Conservation (phyloP, 345 rosid genomes). For the Carallia brachiata region DNA sequence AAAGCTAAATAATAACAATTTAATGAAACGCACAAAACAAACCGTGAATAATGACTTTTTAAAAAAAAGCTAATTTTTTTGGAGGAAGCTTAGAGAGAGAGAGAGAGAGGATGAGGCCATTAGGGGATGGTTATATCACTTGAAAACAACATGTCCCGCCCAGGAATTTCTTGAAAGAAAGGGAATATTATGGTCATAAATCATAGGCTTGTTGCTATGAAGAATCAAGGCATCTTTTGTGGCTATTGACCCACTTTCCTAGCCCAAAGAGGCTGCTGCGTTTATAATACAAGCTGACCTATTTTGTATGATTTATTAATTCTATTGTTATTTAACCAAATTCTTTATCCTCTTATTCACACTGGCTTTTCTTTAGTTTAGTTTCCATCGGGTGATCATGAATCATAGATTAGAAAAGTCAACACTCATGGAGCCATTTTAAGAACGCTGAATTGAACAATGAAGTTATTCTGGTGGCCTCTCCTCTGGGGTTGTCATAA, state of each 20-base stretch:
- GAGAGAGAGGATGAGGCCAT: neutral
- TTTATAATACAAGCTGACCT: too few species aligned
- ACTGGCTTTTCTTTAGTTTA: too few species aligned
- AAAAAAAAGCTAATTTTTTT: neutral
- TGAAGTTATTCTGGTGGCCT: too few species aligned
- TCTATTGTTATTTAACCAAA: too few species aligned
- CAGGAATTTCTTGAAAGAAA: neutral
- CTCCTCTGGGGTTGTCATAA: too few species aligned
- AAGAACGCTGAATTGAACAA: too few species aligned
- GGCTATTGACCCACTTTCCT: constrained; percentile 16
- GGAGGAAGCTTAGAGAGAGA: neutral
- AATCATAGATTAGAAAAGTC: too few species aligned
- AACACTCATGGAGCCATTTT: too few species aligned
- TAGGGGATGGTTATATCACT: constrained; percentile 9
- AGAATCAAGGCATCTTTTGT: neutral
- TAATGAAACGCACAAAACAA: constrained; percentile 22
- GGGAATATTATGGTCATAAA: neutral
- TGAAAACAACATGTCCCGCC: constrained; percentile 18
- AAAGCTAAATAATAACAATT: neutral
- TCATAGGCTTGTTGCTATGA: too few species aligned
- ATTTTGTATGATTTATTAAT: too few species aligned
- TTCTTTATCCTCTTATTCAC: too few species aligned
- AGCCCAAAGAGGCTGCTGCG: constrained; percentile 21
- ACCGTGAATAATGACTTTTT: constrained; percentile 18
- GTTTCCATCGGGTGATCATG: too few species aligned